These are phyloP conservation scores for Fraxinus cuspidata DNA, from an alignment of 257 asterid species.

Conservation along the genomic window DNA sequence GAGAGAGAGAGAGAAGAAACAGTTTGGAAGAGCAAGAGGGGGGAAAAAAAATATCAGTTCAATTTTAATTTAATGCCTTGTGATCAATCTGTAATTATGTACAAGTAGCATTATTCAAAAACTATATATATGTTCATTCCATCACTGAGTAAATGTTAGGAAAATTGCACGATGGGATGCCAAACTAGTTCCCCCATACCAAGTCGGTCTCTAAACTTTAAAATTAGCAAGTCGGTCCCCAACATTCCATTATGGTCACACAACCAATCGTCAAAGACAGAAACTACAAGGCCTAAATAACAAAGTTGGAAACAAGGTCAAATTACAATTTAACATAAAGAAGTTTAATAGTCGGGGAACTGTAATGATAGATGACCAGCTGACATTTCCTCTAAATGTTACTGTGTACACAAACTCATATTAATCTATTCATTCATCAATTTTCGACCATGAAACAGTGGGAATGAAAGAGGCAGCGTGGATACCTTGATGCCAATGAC, in stretches of 20 bases:
- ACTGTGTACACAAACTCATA: not conserved
- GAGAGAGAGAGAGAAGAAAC: no score
- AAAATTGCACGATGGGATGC: not conserved
- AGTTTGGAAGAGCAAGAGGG: no score
- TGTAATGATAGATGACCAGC: no score
- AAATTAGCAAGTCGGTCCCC: not conserved
- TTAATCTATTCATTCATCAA: not conserved
- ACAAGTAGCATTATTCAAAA: no score
- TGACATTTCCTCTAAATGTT: not conserved
- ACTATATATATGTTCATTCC: not conserved
- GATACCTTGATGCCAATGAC: conserved; percentile 46
- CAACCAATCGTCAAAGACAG: not conserved
- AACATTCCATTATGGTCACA: not conserved
- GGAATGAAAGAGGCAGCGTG: not conserved
- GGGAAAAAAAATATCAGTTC: no score
- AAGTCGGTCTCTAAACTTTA: not conserved
- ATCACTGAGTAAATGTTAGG: not conserved
- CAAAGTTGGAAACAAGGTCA: not conserved
- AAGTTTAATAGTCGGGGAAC: no score
- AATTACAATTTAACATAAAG: no score
- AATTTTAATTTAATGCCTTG: no score
- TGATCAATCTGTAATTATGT: no score
- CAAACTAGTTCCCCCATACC: not conserved
- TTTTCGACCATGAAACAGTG: not conserved
- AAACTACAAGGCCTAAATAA: not conserved